These are phyloP conservation scores for Hypoxylon sp. DNA, from an alignment of 2,329 filamentous ascomycete genomes.

Conservation along the genomic window DNA sequence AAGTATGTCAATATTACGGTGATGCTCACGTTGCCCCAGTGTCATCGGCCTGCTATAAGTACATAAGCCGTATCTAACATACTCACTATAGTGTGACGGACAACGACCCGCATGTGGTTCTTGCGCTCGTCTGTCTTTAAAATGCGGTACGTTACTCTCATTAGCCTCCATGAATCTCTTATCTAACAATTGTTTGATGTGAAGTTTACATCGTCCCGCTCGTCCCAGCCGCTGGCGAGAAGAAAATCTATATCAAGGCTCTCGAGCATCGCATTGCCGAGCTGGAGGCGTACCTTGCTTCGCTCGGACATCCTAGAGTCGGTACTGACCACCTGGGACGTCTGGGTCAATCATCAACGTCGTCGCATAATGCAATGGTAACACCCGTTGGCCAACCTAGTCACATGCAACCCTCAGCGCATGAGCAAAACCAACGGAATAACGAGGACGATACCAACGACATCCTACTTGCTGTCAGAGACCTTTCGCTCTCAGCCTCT, in stretches of 20 bases:
- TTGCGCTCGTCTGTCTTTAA: slow-evolving; percentile 51
- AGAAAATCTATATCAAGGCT: slow-evolving; percentile 53
- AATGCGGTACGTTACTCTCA: slow-evolving; percentile 48
- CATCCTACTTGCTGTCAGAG: slow-evolving; percentile 51
- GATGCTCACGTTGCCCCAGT: background rate
- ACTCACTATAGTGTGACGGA: slow-evolving; percentile 49
- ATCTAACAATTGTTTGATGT: slow-evolving; percentile 12
- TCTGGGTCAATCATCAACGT: slow-evolving; percentile 36
- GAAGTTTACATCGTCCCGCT: slow-evolving; percentile 53
- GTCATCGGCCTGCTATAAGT: background rate
- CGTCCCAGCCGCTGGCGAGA: slow-evolving; percentile 53
- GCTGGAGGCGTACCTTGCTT: slow-evolving; percentile 50
- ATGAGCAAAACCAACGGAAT: slow-evolving; percentile 36
- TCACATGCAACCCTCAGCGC: slow-evolving; percentile 14
- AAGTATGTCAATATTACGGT: slow-evolving; percentile 37
- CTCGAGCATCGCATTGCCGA: slow-evolving; percentile 52
- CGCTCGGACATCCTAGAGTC: slow-evolving; percentile 46
- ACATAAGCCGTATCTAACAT: slow-evolving; percentile 17
- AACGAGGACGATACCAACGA: slow-evolving; percentile 52
- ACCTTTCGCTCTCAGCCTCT: slow-evolving; percentile 52
- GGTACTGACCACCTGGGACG: slow-evolving; percentile 47
- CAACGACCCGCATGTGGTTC: slow-evolving; percentile 52
- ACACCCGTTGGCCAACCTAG: slow-evolving; percentile 20
- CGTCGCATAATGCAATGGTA: slow-evolving; percentile 38
- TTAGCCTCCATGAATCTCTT: background rate